Evolutionary conservation across 345 rosid species (phyloP), one percentile per base, ranked within the genome.

Genomic region (Syzygium oleosum): DNA sequence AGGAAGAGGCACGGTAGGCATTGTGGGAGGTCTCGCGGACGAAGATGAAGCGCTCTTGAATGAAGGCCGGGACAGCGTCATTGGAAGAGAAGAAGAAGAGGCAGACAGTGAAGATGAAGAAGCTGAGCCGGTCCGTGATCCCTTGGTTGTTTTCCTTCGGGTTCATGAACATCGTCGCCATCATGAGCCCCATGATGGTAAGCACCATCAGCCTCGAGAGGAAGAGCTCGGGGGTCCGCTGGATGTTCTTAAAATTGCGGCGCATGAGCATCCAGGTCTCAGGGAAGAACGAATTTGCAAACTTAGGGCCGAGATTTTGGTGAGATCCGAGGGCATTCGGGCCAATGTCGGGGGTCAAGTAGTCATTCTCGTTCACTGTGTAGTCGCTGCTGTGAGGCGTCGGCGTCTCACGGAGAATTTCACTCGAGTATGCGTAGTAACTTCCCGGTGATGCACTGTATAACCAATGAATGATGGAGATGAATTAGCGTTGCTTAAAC

Each of bases 11-110:
- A 73, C 95, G 87, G 43, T 95, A 95, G 17, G 95, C 94, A 43
- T 95, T 93, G 53, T 95, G 96, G 61, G 97, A 93, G 43, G 97
- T 93, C 88, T 95, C 95, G 0, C 96, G 93, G 85, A 95, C 29
- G 51, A 95, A 93, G 88, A 94, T 94, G 89, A 91, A 94, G 86
- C 97, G 94, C 63, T 95, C 96, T 89, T 95, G 95, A 87, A 95
- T 95, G 88, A 95, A 95, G 53, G 96, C 95, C 1, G 95, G 97
- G 68, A 94, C 97, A 1, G 94, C 95, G 41, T 95, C 97, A 21
- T 95, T 94, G 68, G 97, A 94, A 31, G 97, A 95, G 93, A 94
- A 95, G 92, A 95, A 95, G 92, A 95, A 95, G 84, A 94, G 87
- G 58, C 97, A 92, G 83, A 92, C 93, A 0, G 95, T 94, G 92